phyloP scores from a whole-genome alignment of 495 filamentous ascomycete genomes.

The Neurospora sp. region DNA sequence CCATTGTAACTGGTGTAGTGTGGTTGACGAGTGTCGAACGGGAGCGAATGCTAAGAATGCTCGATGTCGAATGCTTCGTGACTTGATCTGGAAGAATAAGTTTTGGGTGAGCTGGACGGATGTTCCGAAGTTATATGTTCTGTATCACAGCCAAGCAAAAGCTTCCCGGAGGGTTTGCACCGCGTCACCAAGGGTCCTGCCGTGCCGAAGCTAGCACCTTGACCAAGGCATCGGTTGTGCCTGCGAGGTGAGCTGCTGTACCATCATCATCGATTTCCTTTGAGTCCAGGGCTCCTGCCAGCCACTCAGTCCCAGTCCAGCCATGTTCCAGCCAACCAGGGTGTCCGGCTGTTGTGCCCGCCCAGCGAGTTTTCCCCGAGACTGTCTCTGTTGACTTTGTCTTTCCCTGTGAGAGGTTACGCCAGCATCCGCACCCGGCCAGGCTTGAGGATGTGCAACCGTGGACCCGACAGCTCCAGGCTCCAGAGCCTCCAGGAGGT shows the following conservation, averaged over 20 bases:
- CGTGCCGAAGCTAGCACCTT: background rate
- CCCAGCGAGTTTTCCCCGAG: background rate
- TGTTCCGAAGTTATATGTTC: background rate
- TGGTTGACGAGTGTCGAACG: background rate
- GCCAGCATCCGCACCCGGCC: background rate
- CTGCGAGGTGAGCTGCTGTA: background rate
- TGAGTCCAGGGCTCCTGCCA: background rate
- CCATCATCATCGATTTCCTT: background rate
- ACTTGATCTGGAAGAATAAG: background rate
- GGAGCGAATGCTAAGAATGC: background rate
- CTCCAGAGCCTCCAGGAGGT: background rate
- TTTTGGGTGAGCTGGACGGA: background rate
- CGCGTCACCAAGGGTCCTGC: background rate
- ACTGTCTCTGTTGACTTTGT: background rate
- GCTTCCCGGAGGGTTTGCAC: background rate
- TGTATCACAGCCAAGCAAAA: background rate
- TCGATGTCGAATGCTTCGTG: background rate
- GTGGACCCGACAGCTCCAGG: background rate
- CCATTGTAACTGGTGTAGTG: constrained; percentile 4
- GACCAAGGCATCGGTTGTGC: background rate
- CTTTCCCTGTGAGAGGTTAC: background rate
- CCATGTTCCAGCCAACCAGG: background rate
- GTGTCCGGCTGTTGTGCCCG: background rate
- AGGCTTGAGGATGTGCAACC: background rate
- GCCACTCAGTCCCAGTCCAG: background rate